Conservation (phyloP, 2,329 filamentous ascomycete genomes). For the Trichoderma asperellum region DNA sequence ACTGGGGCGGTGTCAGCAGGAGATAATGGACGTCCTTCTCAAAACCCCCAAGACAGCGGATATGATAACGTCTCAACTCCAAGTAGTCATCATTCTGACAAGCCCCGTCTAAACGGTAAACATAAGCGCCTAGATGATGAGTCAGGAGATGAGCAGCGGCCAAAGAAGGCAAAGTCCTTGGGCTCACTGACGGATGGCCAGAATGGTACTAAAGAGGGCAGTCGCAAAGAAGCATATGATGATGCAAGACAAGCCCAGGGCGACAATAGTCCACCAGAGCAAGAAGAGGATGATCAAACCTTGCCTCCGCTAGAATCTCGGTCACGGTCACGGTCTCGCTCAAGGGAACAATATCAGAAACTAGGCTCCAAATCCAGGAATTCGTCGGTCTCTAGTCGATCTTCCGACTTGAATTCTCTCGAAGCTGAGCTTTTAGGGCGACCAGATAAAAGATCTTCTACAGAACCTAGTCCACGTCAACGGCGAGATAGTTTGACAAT, state of each 20-base stretch:
- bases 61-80: neutral
- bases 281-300: slow-evolving; percentile 12
- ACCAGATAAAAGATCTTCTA: slow-evolving; percentile 39
- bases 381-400: slow-evolving; percentile 40
- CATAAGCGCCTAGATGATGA: slow-evolving; percentile 25
- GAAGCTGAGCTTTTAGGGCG: slow-evolving; percentile 46
- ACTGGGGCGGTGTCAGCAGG: neutral
- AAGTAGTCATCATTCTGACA: neutral
- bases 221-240: slow-evolving; percentile 10
- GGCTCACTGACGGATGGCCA: neutral
- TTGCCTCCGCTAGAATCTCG: slow-evolving; percentile 7
- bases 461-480: slow-evolving; percentile 34
- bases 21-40: neutral
- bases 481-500: slow-evolving; percentile 31
- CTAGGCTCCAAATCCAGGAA: slow-evolving; percentile 37
- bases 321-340: slow-evolving; percentile 21
- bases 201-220: slow-evolving; percentile 5
- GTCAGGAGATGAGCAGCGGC: slow-evolving; percentile 15
- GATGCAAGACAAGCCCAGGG: slow-evolving; percentile 19
- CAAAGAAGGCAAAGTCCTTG: slow-evolving; percentile 20
- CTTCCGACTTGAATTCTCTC: slow-evolving; percentile 45
- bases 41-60: neutral
- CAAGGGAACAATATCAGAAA: slow-evolving; percentile 31
- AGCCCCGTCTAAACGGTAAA: slow-evolving; percentile 25
- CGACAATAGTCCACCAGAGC: neutral